phyloP scores from a whole-genome alignment of 164 flowering plant species.

The Litsea cubeba region DNA sequence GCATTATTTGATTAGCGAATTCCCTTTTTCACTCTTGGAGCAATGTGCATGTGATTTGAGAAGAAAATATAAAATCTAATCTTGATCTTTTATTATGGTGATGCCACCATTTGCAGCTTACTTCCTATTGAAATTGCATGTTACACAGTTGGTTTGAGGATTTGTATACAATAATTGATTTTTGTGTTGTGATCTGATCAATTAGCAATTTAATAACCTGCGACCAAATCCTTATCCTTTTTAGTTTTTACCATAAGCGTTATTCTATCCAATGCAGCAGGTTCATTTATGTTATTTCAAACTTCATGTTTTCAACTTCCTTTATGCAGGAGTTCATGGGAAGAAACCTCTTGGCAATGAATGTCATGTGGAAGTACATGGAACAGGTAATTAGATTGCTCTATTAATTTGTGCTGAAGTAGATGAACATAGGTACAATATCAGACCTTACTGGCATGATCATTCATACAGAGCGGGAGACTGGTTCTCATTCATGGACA shows the following conservation, averaged over 20 bases:
- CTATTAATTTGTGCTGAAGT: not conserved
- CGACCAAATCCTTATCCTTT: not conserved
- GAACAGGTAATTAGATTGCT: slow-evolving; percentile 66
- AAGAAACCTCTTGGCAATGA: slow-evolving; percentile 86
- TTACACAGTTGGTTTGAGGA: not conserved
- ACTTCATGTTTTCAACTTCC: not conserved
- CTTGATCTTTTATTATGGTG: not conserved
- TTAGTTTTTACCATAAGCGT: not conserved
- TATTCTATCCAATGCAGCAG: not conserved
- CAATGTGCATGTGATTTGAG: not conserved
- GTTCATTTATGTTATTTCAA: slow-evolving; percentile 3
- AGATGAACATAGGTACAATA: not conserved
- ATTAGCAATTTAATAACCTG: not conserved
- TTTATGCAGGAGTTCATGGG: slow-evolving; percentile 91
- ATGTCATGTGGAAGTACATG: slow-evolving; percentile 97
- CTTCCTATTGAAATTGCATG: not conserved
- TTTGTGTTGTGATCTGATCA: not conserved
- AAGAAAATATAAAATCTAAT: too few species aligned
- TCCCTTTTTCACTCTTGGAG: not conserved
- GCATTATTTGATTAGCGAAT: not conserved
- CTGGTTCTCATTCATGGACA: not conserved
- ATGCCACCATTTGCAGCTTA: not conserved
- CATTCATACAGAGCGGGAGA: not conserved
- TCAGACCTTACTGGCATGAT: not conserved
- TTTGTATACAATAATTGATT: not conserved